These are phyloP conservation scores for Ogataea allantospora DNA, from an alignment of 805 yeast species.

Conservation along the genomic window DNA sequence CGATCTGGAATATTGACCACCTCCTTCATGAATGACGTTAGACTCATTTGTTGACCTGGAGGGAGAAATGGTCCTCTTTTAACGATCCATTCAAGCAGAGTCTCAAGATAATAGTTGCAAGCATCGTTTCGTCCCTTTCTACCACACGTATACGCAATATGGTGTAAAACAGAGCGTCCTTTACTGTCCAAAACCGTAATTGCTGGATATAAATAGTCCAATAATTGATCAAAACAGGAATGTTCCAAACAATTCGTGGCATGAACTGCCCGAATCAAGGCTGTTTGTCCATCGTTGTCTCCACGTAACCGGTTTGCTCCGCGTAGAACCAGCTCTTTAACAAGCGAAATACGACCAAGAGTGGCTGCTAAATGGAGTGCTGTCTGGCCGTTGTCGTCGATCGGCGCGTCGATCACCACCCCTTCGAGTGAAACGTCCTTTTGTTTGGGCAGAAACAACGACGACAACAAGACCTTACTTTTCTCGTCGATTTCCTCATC, in stretches of 20 bases:
- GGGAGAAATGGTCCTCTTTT: slow-evolving; percentile 47
- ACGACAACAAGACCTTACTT: slow-evolving; percentile 43
- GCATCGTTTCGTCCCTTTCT: slow-evolving; percentile 72
- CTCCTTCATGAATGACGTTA: slow-evolving; percentile 59
- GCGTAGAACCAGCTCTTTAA: slow-evolving; percentile 60
- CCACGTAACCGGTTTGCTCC: slow-evolving; percentile 71
- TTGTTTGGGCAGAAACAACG: slow-evolving; percentile 47
- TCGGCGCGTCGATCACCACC: slow-evolving; percentile 74
- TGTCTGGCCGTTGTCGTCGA: slow-evolving; percentile 91
- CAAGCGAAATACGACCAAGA: slow-evolving; percentile 71
- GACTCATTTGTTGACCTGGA: slow-evolving; percentile 41
- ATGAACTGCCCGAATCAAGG: slow-evolving; percentile 77
- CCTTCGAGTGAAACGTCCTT: slow-evolving; percentile 33
- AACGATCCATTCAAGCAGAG: slow-evolving; percentile 76
- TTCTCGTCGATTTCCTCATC: slow-evolving; percentile 29
- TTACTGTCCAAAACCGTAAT: slow-evolving; percentile 62
- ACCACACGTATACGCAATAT: slow-evolving; percentile 77
- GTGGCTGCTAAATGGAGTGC: slow-evolving; percentile 97
- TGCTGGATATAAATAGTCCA: slow-evolving; percentile 75
- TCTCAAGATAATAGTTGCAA: slow-evolving; percentile 68
- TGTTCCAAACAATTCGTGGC: slow-evolving; percentile 82
- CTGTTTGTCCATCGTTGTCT: slow-evolving; percentile 84
- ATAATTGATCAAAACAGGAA: slow-evolving; percentile 66
- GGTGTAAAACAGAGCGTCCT: slow-evolving; percentile 82
- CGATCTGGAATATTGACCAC: slow-evolving; percentile 86